Evolutionary conservation across 768 basidiomycete species (phyloP).

Genomic region (Coprinellus micaceus): DNA sequence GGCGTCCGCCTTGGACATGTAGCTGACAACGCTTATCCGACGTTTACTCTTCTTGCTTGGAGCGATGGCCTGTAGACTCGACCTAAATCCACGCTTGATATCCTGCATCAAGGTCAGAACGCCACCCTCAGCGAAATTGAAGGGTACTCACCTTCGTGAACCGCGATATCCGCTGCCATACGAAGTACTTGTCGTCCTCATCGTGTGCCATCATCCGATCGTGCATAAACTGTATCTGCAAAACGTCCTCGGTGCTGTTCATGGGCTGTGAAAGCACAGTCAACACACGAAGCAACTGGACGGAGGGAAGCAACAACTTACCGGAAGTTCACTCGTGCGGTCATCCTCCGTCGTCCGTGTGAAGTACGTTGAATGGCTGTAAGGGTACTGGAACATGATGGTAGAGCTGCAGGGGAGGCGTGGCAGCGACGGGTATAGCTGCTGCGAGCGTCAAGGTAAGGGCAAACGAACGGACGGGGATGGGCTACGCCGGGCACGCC

Average conservation of each 20-base stretch:
- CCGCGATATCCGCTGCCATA: background rate
- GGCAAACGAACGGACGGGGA: background rate
- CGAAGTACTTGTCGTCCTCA: background rate
- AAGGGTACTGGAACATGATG: slow-evolving; percentile 11
- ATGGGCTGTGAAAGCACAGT: slow-evolving; percentile 3
- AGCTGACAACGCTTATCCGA: slow-evolving; percentile 6
- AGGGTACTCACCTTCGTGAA: slow-evolving; percentile 2
- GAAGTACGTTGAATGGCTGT: slow-evolving; percentile 12
- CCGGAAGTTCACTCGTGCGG: slow-evolving; percentile 7
- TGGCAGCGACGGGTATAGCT: no score
- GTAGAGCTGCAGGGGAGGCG: no score
- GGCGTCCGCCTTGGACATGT: background rate
- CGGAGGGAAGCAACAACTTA: no score
- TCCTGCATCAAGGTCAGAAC: slow-evolving; percentile 1
- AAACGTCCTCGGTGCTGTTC: slow-evolving; percentile 8
- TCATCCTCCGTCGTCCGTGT: background rate
- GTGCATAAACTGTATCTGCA: slow-evolving; percentile 10
- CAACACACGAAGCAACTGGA: no score
- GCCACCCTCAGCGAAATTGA: no score
- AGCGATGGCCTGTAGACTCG: slow-evolving; percentile 2
- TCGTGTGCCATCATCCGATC: slow-evolving; percentile 11
- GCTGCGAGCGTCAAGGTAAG: no score
- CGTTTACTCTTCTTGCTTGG: background rate
- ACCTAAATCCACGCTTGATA: slow-evolving; percentile 1
- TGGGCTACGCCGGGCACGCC: background rate